Evolutionary conservation across 139 green algal species (phyloP).

Genomic region (Chlorella vulgaris): DNA sequence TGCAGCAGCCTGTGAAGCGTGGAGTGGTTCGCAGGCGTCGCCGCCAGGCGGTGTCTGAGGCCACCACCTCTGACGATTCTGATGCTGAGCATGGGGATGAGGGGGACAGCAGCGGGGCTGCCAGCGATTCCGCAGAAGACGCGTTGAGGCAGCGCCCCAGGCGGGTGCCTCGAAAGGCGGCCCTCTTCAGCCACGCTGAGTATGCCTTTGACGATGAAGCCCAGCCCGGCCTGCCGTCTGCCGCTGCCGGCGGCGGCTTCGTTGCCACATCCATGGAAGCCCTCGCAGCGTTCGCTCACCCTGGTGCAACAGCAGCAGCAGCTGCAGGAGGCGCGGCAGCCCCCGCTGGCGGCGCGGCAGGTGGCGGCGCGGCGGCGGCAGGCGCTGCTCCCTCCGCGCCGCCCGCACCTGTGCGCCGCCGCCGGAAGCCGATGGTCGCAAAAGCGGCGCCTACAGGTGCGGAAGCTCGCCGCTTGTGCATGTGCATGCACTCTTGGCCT

Average conservation of each 20-base stretch:
- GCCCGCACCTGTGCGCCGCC: background rate
- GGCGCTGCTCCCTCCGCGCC: background rate
- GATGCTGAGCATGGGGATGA: conserved; percentile 5
- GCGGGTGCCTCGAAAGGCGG: conserved; percentile 8
- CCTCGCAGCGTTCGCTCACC: conserved; percentile 8
- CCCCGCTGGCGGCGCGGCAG: background rate
- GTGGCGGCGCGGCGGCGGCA: background rate
- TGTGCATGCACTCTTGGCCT: too few relatives aligned
- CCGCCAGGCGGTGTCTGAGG: background rate
- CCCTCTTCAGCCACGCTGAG: conserved; percentile 37
- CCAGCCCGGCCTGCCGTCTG: background rate
- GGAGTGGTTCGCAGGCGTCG: background rate
- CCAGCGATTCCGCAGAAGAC: conserved; percentile 6
- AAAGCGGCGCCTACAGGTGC: conserved; percentile 8
- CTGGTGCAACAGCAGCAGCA: background rate
- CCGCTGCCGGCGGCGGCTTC: background rate
- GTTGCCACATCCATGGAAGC: conserved; percentile 16
- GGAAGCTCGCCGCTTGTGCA: too few relatives aligned
- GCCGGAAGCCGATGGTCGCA: conserved; percentile 26
- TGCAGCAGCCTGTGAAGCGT: too few relatives aligned
- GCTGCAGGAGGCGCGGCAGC: background rate
- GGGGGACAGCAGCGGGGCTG: conserved; percentile 6
- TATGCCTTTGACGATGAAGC: conserved; percentile 37
- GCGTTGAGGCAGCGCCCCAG: conserved; percentile 24
- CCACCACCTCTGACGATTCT: background rate